Base-by-base conservation (phyloP, 768 basidiomycete genomes). In the Mycena sanguinolenta region DNA sequence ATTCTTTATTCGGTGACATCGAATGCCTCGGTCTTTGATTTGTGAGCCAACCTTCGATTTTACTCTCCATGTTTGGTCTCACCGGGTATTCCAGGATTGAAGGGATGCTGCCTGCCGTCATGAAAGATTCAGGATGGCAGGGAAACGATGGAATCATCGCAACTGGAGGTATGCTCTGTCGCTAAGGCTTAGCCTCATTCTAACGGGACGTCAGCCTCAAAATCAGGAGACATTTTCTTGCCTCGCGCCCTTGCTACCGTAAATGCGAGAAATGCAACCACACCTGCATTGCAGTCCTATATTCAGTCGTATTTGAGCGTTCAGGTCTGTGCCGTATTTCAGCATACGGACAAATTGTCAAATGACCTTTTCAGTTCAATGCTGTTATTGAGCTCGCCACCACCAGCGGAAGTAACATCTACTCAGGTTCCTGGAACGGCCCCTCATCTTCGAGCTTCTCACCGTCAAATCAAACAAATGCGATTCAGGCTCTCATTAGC, bases 361-460 rank as follows among this genome's bases (percentile, higher is more conserved):
- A 2, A 23, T 13, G 36, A n/a, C 7, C 27, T 36, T 23, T 32
- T 19, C 4, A 72, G 70, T 72, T 62, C 46, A 72, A 72, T 53
- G 72, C 72, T 53, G 52, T 73, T 30, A 10, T 69, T 32, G 68
- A 73, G 30, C 57, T 58, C 38, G 63, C 72, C 23, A 72, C 67
- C 10, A 52, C 44, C 13, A 32, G 23, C 42, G 68, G 68, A 2
- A 57, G 34, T 23, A 57, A 57, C 34, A 38, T 57, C 17, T 57
- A 57, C 17, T 32, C 34, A n/a, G n/a, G 32, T n/a, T 36, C 32
- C 34, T 57, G 55, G 55, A 38, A 36, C 14, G 55, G 55, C 3
- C 55, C 55, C 7, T n/a, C 55, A 57, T 57, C 55, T 19, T 34
- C 55, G 12, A 36, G 1, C 19, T 57, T 57, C 55, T 6, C 32